Conservation (phyloP, 495 filamentous ascomycete genomes). For the Penicillium verhagenii region DNA sequence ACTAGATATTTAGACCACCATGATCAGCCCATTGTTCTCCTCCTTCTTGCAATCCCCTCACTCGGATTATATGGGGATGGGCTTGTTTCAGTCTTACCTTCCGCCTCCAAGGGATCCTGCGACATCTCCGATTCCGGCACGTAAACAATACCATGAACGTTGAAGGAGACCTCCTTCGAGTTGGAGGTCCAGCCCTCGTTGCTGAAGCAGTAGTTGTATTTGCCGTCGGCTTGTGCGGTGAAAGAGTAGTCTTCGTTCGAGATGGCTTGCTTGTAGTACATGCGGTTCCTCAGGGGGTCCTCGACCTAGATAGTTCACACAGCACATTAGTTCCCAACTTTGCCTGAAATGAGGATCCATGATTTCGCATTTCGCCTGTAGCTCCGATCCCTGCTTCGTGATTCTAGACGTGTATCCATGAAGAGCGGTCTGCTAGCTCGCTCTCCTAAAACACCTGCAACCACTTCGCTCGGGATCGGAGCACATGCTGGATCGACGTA, state of each 20-base stretch:
- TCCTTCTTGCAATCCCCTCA: background rate
- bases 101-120: slow-evolving; percentile 84
- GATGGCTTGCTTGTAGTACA: slow-evolving; percentile 72
- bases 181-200: slow-evolving; percentile 93
- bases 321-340: background rate
- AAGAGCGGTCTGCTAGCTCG: background rate
- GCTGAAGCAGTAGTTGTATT: slow-evolving; percentile 96
- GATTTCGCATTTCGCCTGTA: background rate
- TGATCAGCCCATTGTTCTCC: slow-evolving; percentile 9
- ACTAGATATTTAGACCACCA: slow-evolving; percentile 53
- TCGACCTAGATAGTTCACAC: slow-evolving; percentile 57
- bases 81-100: slow-evolving; percentile 56
- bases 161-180: slow-evolving; percentile 97
- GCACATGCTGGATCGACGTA: slow-evolving; percentile 40
- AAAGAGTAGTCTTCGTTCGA: slow-evolving; percentile 94
- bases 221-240: slow-evolving; percentile 78
- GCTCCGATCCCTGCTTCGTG: background rate
- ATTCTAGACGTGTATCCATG: background rate
- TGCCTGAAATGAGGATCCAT: background rate
- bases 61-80: background rate
- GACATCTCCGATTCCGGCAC: slow-evolving; percentile 82
- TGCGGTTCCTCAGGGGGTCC: slow-evolving; percentile 70
- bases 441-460: background rate
- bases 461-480: background rate
- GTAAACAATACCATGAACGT: slow-evolving; percentile 98